phyloP scores from a whole-genome alignment of 768 basidiomycete species.

The Harrya chromipes region DNA sequence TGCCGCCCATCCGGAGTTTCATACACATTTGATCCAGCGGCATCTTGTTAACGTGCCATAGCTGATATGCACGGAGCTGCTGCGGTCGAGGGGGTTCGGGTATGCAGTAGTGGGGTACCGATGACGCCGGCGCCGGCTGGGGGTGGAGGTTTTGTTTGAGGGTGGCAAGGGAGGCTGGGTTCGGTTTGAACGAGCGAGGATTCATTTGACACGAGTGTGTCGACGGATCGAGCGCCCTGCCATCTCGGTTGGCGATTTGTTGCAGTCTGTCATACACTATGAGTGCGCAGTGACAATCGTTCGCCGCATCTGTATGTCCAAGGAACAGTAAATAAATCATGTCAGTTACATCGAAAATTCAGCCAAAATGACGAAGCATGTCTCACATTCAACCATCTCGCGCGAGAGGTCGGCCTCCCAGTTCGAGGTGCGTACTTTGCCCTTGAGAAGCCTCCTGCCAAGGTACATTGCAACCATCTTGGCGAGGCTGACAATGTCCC shows the following conservation, averaged over 20 bases:
- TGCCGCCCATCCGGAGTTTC: slow-evolving; percentile 28
- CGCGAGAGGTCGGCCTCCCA: slow-evolving; percentile 41
- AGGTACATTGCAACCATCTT: slow-evolving; percentile 44
- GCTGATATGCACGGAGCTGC: slow-evolving; percentile 41
- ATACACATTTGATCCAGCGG: slow-evolving; percentile 40
- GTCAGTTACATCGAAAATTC: not conserved
- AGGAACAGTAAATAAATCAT: not conserved
- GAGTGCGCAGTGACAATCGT: slow-evolving; percentile 48
- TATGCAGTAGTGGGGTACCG: slow-evolving; percentile 24
- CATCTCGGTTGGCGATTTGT: slow-evolving; percentile 26
- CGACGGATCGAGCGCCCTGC: slow-evolving; percentile 15
- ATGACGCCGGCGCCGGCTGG: not conserved
- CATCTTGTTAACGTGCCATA: slow-evolving; percentile 40
- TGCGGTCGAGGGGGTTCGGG: slow-evolving; percentile 34
- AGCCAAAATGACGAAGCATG: not conserved
- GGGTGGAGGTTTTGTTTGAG: not conserved
- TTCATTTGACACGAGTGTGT: slow-evolving; percentile 30
- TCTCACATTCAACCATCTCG: slow-evolving; percentile 39
- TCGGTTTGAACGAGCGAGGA: slow-evolving; percentile 4
- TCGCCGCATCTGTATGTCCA: slow-evolving; percentile 43
- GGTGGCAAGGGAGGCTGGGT: not conserved
- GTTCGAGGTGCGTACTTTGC: slow-evolving; percentile 43
- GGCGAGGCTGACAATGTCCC: slow-evolving; percentile 42
- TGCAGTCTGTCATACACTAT: slow-evolving; percentile 41
- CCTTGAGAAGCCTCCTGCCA: slow-evolving; percentile 39